Conservation (phyloP, 75 land plant species). For the Pinus tabuliformis region DNA sequence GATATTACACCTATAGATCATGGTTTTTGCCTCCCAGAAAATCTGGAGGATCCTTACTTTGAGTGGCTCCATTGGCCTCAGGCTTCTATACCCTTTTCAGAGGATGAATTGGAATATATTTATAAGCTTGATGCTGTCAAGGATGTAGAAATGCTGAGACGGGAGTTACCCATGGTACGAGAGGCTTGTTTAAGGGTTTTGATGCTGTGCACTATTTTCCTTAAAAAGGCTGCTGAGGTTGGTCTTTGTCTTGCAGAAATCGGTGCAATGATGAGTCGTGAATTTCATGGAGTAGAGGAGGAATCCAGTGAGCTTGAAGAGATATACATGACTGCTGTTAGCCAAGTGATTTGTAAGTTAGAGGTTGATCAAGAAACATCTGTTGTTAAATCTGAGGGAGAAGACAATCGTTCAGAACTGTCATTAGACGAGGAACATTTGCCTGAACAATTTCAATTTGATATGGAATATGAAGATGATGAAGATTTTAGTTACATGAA, state of each 20-base stretch:
- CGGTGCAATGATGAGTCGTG: constrained; percentile 85
- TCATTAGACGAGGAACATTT: constrained; percentile 6
- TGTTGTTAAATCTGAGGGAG: constrained; percentile 21
- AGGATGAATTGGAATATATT: constrained; percentile 76
- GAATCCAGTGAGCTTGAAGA: constrained; percentile 76
- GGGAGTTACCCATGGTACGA: constrained; percentile 70
- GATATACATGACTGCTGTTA: constrained; percentile 57
- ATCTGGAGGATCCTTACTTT: constrained; percentile 70
- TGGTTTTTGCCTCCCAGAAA: constrained; percentile 81
- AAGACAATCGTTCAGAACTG: constrained; percentile 9
- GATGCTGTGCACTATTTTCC: constrained; percentile 63
- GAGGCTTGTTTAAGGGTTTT: constrained; percentile 75
- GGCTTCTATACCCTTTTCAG: constrained; percentile 79
- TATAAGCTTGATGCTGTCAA: constrained; percentile 43
- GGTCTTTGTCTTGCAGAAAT: constrained; percentile 77
- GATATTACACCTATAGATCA: constrained; percentile 87
- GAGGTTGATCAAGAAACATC: constrained; percentile 29
- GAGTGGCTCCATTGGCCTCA: constrained; percentile 94
- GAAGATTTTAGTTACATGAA: not conserved
- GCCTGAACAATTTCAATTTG: constrained; percentile 29
- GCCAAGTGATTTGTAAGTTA: constrained; percentile 1
- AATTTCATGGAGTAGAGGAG: constrained; percentile 62
- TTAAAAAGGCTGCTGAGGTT: constrained; percentile 62
- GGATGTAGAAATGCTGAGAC: constrained; percentile 54
- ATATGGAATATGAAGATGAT: constrained; percentile 44